Conservation (phyloP, 2,329 filamentous ascomycete genomes). For the Colletotrichum kahawae region DNA sequence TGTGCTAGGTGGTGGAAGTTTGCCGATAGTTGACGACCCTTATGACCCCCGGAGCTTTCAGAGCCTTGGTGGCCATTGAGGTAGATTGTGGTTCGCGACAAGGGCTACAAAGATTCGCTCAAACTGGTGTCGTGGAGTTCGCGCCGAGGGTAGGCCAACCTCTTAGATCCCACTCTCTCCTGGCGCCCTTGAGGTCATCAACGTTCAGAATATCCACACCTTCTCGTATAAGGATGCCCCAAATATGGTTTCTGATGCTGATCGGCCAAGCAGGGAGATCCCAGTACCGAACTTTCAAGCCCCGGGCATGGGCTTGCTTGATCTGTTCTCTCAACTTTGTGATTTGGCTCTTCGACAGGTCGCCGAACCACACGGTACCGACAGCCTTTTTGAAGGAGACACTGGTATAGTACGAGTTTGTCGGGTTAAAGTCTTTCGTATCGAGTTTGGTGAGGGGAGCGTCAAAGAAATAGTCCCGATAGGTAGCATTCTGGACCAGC, state of each 20-base stretch:
- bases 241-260: slow-evolving; percentile 57
- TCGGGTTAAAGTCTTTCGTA: slow-evolving; percentile 43
- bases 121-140: neutral
- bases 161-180: slow-evolving; percentile 38
- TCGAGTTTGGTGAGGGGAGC: slow-evolving; percentile 58
- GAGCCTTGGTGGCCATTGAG: neutral
- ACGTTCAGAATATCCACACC: slow-evolving; percentile 67
- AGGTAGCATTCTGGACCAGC: slow-evolving; percentile 55
- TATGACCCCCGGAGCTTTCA: neutral
- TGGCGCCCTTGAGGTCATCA: slow-evolving; percentile 58
- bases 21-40: neutral
- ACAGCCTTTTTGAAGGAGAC: slow-evolving; percentile 59
- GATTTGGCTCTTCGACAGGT: slow-evolving; percentile 50
- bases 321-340: slow-evolving; percentile 49
- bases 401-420: slow-evolving; percentile 72
- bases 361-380: slow-evolving; percentile 51
- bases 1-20: neutral
- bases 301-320: slow-evolving; percentile 53
- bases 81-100: neutral
- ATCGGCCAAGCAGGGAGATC: slow-evolving; percentile 63
- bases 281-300: slow-evolving; percentile 66
- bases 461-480: slow-evolving; percentile 70
- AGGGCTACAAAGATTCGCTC: neutral
- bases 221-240: slow-evolving; percentile 59
- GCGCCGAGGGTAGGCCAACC: slow-evolving; percentile 10